Base-by-base conservation (phyloP, 2,329 filamentous ascomycete species). In the Verticillium nubilum region DNA sequence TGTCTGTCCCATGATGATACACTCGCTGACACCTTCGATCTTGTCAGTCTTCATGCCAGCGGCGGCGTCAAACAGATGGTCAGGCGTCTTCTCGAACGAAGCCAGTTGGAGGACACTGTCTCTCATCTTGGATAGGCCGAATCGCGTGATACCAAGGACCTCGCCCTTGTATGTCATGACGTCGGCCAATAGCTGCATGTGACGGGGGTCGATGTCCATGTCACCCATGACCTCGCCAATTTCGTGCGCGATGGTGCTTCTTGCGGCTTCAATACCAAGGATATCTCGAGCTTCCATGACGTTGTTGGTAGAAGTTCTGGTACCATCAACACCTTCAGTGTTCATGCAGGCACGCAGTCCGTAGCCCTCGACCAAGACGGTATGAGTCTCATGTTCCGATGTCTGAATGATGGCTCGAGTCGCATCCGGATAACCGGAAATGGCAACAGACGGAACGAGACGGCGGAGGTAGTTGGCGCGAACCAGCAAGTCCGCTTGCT, bases 141-240 rank as follows among this genome's bases (percentile, higher is more conserved):
- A 98, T 31, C 95, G 89, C 2, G 95, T 99, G 71, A 99, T 99
- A 57, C 95, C 95, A 19, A 97, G 83, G 0, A 99, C 91, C 67
- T 98, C 94, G 56, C 95, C 95, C 78, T 97, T 98, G 82, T 94
- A 98, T 1, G 95, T 98, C 95, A 99, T 99, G 58, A 97, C 93
- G 69, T 99, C 95, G 12, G 95, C 94, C 1, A 99, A 85, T 19
- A 99, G 84, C 72, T 97, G 90, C 92, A 99, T 98, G 77, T 99
- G 95, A 59, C 95, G 90, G 52, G 93, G 94, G 75, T 99, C 95
- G 68, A 99, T 98, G 73, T 86, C 87, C 92, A 99, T 97, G 72
- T 89, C 87, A 35, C 86, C 86, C 93, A 98, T 99, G 70, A 98
- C 95, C 57, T 83, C 82, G 58, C 82, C 84, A 68, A 99, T 98